phyloP scores from a whole-genome alignment of 148 eudicot species.

The Cornus controversa region DNA sequence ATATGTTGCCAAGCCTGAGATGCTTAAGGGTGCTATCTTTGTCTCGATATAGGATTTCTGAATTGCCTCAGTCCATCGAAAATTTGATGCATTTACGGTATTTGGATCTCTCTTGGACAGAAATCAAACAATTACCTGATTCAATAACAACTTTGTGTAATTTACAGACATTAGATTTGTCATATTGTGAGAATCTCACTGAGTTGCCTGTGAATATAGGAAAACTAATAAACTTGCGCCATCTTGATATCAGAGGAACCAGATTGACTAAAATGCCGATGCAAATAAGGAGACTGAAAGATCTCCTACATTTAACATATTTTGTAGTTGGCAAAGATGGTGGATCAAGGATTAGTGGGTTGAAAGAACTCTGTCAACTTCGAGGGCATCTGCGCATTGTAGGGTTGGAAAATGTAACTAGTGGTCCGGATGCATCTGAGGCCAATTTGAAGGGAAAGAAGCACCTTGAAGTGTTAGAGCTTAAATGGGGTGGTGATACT shows the following conservation, averaged over 20 bases:
- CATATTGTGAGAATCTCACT: too few species aligned
- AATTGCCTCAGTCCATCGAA: neutral
- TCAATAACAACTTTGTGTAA: too few species aligned
- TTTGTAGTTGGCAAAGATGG: too few species aligned
- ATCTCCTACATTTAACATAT: neutral
- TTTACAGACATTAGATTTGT: too few species aligned
- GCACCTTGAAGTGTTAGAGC: neutral
- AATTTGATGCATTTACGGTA: neutral
- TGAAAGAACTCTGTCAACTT: constrained; percentile 2
- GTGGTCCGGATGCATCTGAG: too few species aligned
- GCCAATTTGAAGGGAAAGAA: too few species aligned
- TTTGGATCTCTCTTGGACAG: neutral
- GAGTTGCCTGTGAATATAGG: too few species aligned
- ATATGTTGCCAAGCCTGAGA: neutral
- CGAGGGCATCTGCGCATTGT: neutral
- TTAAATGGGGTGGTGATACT: too few species aligned
- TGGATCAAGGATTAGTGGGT: neutral
- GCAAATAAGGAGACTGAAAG: neutral
- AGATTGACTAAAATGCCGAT: constrained; percentile 6
- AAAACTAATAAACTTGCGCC: neutral
- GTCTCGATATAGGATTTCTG: neutral
- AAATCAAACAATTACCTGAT: neutral
- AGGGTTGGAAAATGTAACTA: too few species aligned
- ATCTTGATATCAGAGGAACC: constrained; percentile 9
- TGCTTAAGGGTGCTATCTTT: constrained; percentile 11